These are phyloP conservation scores for Diaporthe sp. DNA, from an alignment of 2,329 filamentous ascomycete genomes.

Conservation along the genomic window DNA sequence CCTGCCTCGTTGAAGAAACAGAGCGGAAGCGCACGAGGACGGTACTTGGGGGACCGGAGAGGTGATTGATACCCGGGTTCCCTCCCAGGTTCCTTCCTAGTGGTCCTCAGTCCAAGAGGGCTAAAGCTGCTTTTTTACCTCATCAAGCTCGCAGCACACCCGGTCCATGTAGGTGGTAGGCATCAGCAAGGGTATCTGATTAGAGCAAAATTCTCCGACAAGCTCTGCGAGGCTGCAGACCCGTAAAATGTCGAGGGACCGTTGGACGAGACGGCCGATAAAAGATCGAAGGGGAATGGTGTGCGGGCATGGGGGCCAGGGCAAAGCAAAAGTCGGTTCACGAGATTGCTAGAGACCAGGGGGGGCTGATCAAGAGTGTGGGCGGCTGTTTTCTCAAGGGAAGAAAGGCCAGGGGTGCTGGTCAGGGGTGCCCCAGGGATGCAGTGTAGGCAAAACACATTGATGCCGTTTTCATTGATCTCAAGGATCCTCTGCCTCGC, in stretches of 20 bases:
- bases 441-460: constrained; percentile 34
- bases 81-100: constrained; percentile 12
- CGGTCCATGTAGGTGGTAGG: constrained; percentile 50
- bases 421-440: constrained; percentile 38
- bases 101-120: constrained; percentile 10
- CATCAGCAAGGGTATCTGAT: constrained; percentile 57
- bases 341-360: constrained; percentile 60
- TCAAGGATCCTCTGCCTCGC: constrained; percentile 33
- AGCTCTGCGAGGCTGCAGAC: constrained; percentile 53
- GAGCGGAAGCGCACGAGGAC: background rate
- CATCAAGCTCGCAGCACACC: constrained; percentile 41
- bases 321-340: constrained; percentile 59
- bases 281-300: constrained; percentile 57
- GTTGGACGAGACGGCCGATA: constrained; percentile 60
- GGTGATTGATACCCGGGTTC: constrained; percentile 17
- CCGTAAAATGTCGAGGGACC: constrained; percentile 62
- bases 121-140: constrained; percentile 34
- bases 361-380: constrained; percentile 43
- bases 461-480: constrained; percentile 35
- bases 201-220: constrained; percentile 62
- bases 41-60: constrained; percentile 21
- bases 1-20: background rate
- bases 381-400: constrained; percentile 39
- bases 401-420: constrained; percentile 37
- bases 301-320: constrained; percentile 50